A percentile compares a stretch with the other conserved stretches of the same genome.
Evolutionary conservation across 208 protist genomes (phyloP).

Genomic region (Crithidia thermophila): DNA sequence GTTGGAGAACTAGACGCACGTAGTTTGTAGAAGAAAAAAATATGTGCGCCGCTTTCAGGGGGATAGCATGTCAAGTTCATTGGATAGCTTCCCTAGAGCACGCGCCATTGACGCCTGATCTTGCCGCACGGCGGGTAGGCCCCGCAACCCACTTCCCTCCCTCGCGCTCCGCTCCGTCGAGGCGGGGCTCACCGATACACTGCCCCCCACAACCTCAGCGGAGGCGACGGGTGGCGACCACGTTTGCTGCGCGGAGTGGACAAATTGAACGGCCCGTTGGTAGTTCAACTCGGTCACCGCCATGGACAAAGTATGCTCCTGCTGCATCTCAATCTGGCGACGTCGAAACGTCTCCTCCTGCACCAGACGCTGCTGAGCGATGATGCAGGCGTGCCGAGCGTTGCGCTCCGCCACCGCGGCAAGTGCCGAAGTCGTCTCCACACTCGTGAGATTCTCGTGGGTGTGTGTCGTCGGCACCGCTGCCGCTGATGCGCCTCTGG

Average conservation of each 20-base stretch:
- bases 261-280: constrained; percentile 16
- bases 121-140: constrained; percentile 12
- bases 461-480: too few relatives aligned
- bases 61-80: constrained; percentile 10
- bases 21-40: background rate
- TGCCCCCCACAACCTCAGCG: background rate
- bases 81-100: background rate
- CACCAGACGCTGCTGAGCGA: constrained; percentile 28
- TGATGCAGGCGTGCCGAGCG: background rate
- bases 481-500: too few relatives aligned
- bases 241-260: constrained; percentile 5
- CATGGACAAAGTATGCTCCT: constrained; percentile 24
- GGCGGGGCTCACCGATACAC: too few relatives aligned
- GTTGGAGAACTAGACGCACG: background rate
- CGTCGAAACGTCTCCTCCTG: constrained; percentile 36
- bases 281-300: constrained; percentile 37
- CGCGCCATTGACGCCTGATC: constrained; percentile 26
- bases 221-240: background rate
- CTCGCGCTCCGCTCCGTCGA: background rate
- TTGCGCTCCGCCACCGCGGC: background rate
- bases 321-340: constrained; percentile 29
- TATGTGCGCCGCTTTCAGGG: background rate
- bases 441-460: too few relatives aligned
- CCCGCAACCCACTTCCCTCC: background rate
- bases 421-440: too few relatives aligned